These are phyloP conservation scores for Curvularia spicifera DNA, from an alignment of 2,329 filamentous ascomycete genomes.

Conservation along the genomic window DNA sequence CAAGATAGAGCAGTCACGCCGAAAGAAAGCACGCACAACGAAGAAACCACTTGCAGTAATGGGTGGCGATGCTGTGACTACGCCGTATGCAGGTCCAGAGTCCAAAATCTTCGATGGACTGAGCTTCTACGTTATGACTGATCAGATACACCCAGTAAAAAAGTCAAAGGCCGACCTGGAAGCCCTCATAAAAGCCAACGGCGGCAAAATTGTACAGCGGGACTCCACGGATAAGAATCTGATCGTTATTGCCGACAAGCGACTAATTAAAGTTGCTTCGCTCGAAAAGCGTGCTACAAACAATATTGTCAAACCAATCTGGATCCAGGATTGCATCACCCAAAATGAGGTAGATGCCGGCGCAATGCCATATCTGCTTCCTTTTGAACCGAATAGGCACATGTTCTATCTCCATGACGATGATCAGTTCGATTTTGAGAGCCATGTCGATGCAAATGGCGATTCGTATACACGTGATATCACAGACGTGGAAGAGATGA, in stretches of 20 bases:
- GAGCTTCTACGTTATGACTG: constrained; percentile 83
- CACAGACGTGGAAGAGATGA: constrained; percentile 66
- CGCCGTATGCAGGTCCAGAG: constrained; percentile 62
- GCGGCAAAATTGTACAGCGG: constrained; percentile 79
- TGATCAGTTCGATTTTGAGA: constrained; percentile 61
- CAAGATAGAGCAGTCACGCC: constrained; percentile 71
- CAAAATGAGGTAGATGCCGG: constrained; percentile 62
- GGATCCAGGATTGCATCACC: constrained; percentile 82
- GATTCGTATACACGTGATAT: constrained; percentile 84
- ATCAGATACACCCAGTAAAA: constrained; percentile 71
- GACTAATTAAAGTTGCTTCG: constrained; percentile 79
- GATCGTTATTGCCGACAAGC: constrained; percentile 80
- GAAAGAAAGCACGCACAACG: constrained; percentile 65
- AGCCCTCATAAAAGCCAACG: constrained; percentile 79
- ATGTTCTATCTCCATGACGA: constrained; percentile 72
- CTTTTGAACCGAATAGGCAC: constrained; percentile 70
- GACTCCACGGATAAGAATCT: constrained; percentile 67
- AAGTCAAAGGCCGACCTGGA: constrained; percentile 82
- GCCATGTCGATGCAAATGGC: constrained; percentile 75
- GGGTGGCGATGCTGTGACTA: constrained; percentile 62
- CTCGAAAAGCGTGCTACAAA: constrained; percentile 73
- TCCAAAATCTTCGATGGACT: constrained; percentile 75
- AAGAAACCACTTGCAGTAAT: constrained; percentile 76
- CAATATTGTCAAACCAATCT: constrained; percentile 78
- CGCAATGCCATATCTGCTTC: constrained; percentile 64